Base-by-base conservation (phyloP, 257 asterid genomes). In the Penstemon newberryi region DNA sequence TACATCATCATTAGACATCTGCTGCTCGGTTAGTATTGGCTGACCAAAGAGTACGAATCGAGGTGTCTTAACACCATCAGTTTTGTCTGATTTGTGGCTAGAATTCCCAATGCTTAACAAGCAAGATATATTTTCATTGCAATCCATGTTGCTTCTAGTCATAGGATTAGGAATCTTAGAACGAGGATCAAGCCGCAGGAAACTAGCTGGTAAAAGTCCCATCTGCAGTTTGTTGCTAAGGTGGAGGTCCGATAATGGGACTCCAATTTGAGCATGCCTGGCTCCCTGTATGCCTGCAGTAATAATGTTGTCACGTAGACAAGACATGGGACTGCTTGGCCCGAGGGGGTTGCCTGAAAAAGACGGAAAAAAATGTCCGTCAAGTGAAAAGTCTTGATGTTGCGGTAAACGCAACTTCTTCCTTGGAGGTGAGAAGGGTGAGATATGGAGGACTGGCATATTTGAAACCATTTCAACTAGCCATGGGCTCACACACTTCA, bases 281-380 rank as follows among this genome's bases (percentile, higher is more conserved):
- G 99, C 92, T 93, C 96, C 97, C 97, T 93, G 99, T 88, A 93
- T 81, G 94, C 97, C 97, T 83, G 91, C 96, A 90, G 99, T 53
- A 37, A 25, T 25, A 25, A 83, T 63, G 79, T 78, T 82, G 87
- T 88, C 91, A 0, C 89, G 67, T 42, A 83, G 83, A 85, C 88
- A 79, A 72, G 81, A 75, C 47, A 88, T 67, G 62, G 89, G 85
- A 79, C 96, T 82, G 88, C 87, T 82, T 63, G 84, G 87, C 73
- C 86, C 83, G 46, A 84, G 82, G 80, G 87, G 89, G 81, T 82
- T 88, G 82, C 95, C 92, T 73, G 92, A 84, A 78, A 92, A 86
- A 4, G 93, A 83, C 76, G 95, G 91, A 78, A 89, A 89, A 81
- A 87, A 68, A 69, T 79, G 97, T 69, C 86, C 81, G 60, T 89